phyloP scores from a whole-genome alignment of 352 stramenopile species.

The Globisporangium viniferum region DNA sequence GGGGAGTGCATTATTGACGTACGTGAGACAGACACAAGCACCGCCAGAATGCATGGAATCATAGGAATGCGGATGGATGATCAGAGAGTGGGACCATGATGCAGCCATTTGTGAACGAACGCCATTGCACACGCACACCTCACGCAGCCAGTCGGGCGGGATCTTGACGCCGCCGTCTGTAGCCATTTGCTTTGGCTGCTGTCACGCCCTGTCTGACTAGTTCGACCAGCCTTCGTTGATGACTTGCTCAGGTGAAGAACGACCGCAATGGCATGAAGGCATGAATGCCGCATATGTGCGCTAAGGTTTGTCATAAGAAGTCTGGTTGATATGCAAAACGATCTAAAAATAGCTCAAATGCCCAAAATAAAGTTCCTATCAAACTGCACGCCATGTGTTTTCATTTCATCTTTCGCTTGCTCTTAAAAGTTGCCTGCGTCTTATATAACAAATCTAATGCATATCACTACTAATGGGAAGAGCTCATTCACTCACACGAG shows the following conservation, averaged over 20 bases:
- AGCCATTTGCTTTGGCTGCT: background rate
- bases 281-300: too few species aligned
- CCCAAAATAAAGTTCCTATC: background rate
- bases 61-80: background rate
- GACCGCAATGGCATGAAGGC: too few species aligned
- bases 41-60: background rate
- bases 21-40: slow-evolving; percentile 5
- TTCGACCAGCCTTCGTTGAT: background rate
- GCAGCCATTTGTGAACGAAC: background rate
- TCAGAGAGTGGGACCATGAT: background rate
- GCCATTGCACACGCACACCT: slow-evolving; percentile 16
- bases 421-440: background rate
- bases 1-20: background rate
- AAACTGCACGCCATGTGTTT: background rate
- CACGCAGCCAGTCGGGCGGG: slow-evolving; percentile 50
- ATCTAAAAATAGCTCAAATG: background rate
- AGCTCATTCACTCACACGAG: background rate
- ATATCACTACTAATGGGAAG: background rate
- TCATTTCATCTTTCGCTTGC: background rate
- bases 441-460: slow-evolving; percentile 8
- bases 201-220: background rate
- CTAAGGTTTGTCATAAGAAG: background rate
- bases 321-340: background rate
- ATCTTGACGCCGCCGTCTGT: slow-evolving; percentile 32
- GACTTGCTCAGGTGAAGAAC: background rate